Base-by-base conservation (phyloP, 2,329 filamentous ascomycete species). In the Aspergillus brunneoviolaceus region DNA sequence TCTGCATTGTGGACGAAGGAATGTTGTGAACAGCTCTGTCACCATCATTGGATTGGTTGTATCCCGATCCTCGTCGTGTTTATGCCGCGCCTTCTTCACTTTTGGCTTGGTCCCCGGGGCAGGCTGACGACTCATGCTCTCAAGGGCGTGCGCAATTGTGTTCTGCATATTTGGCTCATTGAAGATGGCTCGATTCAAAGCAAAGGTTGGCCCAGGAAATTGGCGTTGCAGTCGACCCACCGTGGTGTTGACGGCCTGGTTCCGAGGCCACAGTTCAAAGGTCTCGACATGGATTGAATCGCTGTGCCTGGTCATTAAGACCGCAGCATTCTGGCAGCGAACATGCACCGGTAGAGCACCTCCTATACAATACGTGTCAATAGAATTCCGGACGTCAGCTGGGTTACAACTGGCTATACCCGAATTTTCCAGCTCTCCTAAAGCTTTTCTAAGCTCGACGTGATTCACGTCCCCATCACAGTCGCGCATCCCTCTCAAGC, bases 11-110 rank as follows among this genome's bases (percentile, higher is more conserved):
- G 77, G 73, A 12, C 71, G 69, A 2, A 85, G 63, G 3, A 83
- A 71, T 0, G 76, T 75, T 4, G 80, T 72, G 1, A 86, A 68
- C 7, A 84, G 75, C 47, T 86, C 80, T 0, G 82, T 86, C 0
- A 87, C 76, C 12, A 86, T 72, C 2, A 69, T 74, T 0, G 85
- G 85, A 57, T 83, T 57, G 0, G 68, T 71, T 0, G 82, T 82
- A 19, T 87, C 82, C 3, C 83, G 76, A 0, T 68, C 69, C 60
- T 87, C 83, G 1, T 66, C 64, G 1, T 75, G 66, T 2, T 60
- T 54, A 10, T 67, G 61, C 0, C 69, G 54, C 1, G 77, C 79
- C 57, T 85, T 86, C 2, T 12, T 64, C 0, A 70, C 66, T 29
- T 70, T 68, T 1, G 74, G 69, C 52, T 75, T 73, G 5, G 76